These are phyloP conservation scores for Selenicereus undatus DNA, from an alignment of 148 eudicot species.

Conservation along the genomic window DNA sequence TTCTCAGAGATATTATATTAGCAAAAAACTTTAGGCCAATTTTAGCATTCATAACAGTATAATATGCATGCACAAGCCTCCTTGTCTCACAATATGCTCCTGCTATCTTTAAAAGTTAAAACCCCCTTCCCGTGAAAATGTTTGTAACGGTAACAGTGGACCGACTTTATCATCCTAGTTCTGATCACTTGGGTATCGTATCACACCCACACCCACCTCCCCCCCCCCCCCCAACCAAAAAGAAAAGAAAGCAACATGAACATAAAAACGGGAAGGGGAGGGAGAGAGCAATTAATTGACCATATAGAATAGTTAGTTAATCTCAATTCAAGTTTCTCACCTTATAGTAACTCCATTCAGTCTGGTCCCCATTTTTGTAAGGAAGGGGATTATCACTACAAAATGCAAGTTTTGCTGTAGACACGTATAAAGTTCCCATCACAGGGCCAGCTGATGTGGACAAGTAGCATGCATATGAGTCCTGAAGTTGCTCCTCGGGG, in stretches of 20 bases:
- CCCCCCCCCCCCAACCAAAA: background rate
- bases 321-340: conserved; percentile 31
- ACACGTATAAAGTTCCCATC: conserved; percentile 81
- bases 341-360: conserved; percentile 95
- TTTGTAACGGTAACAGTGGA: background rate
- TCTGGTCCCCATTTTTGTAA: conserved; percentile 64
- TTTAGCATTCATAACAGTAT: background rate
- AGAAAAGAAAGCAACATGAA: background rate
- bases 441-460: conserved; percentile 97
- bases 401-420: conserved; percentile 89
- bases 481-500: conserved; percentile 75
- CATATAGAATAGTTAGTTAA: conserved; percentile 10
- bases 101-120: background rate
- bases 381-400: conserved; percentile 94
- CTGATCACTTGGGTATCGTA: background rate
- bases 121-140: background rate
- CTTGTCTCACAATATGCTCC: background rate
- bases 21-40: background rate
- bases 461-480: conserved; percentile 77
- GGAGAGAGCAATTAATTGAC: background rate
- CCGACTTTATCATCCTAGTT: background rate
- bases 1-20: background rate
- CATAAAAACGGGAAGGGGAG: background rate
- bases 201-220: background rate
- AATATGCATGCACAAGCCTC: background rate